Base-by-base conservation (phyloP, 768 basidiomycete genomes). In the Lentinula guzmanii region DNA sequence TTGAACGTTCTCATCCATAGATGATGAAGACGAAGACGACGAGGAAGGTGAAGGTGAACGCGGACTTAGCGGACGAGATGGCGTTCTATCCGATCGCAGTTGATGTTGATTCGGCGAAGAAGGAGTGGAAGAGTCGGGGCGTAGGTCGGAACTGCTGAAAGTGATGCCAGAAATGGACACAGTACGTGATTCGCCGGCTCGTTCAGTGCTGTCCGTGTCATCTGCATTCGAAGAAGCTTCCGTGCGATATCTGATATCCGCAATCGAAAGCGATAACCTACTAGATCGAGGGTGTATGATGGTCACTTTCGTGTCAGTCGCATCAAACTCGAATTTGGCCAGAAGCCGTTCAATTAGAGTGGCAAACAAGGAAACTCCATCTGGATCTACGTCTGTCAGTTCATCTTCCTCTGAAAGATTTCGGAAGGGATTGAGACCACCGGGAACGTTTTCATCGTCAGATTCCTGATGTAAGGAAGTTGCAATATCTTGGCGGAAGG, bases 311-410 rank as follows among this genome's bases (percentile, higher is more conserved):
- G 85, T 83, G 68, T 92, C 85, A 31, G 78, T 68, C 13, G 86
- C 89, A 65, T 89, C 86, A 67, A 92, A 89, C 63, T 90, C 85
- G 69, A 95, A 90, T 63, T 87, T 82, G 15, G 90, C 82, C 33
- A 95, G 82, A 11, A 95, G 76, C 33, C 86, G 80, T 68, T 94
- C 92, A 52, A 94, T 86, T 60, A 95, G 80, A 52, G 83, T 82
- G 33, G 93, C 86, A 70, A 95, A 89, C 53, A 95, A 75, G 15
- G 91, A 91, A 28, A 93, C 85, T 16, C 91, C 93, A 33, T 81
- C 80, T 45, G 89, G 86, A 64, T 91, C 87, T 31, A 73, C 68
- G 53, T 89, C 86, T 21, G 70, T 57, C 56, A 72, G 71, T 28
- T 68, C 68, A 16, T 71, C 68, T 45, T 77, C 79, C 54, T 83